Conservation (phyloP, 179 eudicot species). For the Spinacia oleracea region DNA sequence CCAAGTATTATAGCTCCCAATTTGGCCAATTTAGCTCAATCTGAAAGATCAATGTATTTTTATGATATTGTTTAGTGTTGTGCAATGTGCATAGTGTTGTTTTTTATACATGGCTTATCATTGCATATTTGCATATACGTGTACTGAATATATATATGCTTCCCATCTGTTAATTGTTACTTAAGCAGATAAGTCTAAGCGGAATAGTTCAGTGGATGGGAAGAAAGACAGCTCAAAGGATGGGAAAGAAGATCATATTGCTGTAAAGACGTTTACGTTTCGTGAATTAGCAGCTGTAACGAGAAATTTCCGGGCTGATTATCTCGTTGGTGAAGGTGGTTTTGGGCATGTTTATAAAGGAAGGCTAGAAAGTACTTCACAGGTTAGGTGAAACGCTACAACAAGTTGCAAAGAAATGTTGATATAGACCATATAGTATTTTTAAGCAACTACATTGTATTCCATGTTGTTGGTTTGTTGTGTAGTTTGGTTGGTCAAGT, state of each 20-base stretch:
- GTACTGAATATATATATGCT: background rate
- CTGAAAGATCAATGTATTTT: background rate
- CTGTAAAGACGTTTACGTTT: slow-evolving; percentile 59
- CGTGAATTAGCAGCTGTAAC: slow-evolving; percentile 64
- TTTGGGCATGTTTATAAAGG: slow-evolving; percentile 61
- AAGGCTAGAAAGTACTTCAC: slow-evolving; percentile 47
- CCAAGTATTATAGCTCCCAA: background rate
- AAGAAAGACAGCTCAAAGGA: slow-evolving; percentile 44
- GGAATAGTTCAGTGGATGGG: slow-evolving; percentile 30
- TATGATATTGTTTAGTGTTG: background rate
- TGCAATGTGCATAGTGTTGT: background rate
- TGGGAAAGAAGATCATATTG: slow-evolving; percentile 50
- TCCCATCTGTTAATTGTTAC: background rate
- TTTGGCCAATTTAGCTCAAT: background rate
- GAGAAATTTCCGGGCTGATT: slow-evolving; percentile 52
- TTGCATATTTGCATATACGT: background rate
- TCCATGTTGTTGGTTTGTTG: background rate
- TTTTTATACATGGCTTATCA: too few species aligned
- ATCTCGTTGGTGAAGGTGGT: slow-evolving; percentile 67
- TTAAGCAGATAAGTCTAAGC: slow-evolving; percentile 44
- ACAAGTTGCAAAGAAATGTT: background rate
- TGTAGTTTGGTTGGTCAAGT: background rate
- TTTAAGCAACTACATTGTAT: background rate
- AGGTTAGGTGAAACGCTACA: slow-evolving; percentile 36
- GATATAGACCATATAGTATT: too few species aligned